Conservation (phyloP, 345 rosid species). For the Eucalyptus globulus region DNA sequence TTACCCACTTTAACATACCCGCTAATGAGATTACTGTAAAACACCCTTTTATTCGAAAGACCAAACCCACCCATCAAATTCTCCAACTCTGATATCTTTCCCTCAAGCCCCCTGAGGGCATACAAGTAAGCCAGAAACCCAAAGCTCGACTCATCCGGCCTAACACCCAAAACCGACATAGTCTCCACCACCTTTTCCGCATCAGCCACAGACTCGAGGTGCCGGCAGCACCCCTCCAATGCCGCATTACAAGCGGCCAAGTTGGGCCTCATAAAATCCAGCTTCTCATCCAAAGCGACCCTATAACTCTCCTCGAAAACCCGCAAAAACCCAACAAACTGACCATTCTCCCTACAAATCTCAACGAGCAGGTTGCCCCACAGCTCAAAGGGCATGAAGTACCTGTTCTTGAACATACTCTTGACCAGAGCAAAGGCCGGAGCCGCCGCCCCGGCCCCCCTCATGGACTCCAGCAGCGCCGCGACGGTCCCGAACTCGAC, state of each 20-base stretch:
- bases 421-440: constrained; percentile 80
- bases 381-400: constrained; percentile 59
- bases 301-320: constrained; percentile 65
- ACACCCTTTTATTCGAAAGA: constrained; percentile 18
- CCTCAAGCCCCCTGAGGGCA: constrained; percentile 59
- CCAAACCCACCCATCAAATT: constrained; percentile 49
- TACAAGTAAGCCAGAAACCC: constrained; percentile 80
- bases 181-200: constrained; percentile 57
- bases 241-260: constrained; percentile 65
- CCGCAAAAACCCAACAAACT: constrained; percentile 34
- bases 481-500: constrained; percentile 42
- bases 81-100: constrained; percentile 59
- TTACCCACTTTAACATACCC: constrained; percentile 56
- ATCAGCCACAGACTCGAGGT: constrained; percentile 47
- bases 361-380: constrained; percentile 67
- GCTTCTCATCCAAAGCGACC: constrained; percentile 65
- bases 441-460: constrained; percentile 31
- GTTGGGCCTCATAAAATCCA: constrained; percentile 66
- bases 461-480: constrained; percentile 53
- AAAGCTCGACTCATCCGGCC: constrained; percentile 65
- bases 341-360: constrained; percentile 33
- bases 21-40: constrained; percentile 48
- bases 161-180: constrained; percentile 62
- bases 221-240: constrained; percentile 53
- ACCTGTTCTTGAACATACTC: constrained; percentile 74